phyloP scores from a whole-genome alignment of 495 filamentous ascomycete genomes.

The Aspergillus olivimuriae region DNA sequence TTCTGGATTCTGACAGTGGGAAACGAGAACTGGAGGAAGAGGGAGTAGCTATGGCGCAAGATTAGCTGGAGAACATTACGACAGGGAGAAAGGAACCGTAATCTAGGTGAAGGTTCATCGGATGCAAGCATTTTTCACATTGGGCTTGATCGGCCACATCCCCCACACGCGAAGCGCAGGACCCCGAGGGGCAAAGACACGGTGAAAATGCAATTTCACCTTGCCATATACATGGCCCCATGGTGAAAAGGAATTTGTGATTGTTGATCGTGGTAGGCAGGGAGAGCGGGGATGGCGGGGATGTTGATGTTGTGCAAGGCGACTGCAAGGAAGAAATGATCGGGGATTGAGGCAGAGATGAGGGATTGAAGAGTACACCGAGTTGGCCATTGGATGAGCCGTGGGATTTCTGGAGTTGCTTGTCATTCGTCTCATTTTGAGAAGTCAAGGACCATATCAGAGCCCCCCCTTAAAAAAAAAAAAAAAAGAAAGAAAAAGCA shows the following conservation, averaged over 20 bases:
- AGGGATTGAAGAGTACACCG: background rate
- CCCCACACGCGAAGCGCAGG: background rate
- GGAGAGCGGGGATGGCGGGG: too few relatives aligned
- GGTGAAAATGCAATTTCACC: background rate
- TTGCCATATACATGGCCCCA: background rate
- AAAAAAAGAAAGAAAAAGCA: background rate
- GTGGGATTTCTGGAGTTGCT: background rate
- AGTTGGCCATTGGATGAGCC: background rate
- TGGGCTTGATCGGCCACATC: background rate
- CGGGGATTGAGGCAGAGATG: background rate
- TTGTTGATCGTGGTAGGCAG: background rate
- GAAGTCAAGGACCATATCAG: background rate
- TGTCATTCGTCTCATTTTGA: background rate
- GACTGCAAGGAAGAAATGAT: slow-evolving; percentile 1
- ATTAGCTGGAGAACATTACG: slow-evolving; percentile 1
- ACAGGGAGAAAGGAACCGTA: background rate
- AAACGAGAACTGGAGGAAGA: background rate
- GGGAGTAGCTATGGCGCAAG: background rate
- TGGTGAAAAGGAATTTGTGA: slow-evolving; percentile 1
- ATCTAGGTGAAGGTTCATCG: background rate
- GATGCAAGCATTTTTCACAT: slow-evolving; percentile 1
- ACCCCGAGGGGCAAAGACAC: background rate
- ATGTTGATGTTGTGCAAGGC: background rate
- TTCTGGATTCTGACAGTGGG: background rate
- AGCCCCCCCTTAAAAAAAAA: too few relatives aligned